Conservation (phyloP, 2,329 filamentous ascomycete genomes). For the Ilyonectria sp. region DNA sequence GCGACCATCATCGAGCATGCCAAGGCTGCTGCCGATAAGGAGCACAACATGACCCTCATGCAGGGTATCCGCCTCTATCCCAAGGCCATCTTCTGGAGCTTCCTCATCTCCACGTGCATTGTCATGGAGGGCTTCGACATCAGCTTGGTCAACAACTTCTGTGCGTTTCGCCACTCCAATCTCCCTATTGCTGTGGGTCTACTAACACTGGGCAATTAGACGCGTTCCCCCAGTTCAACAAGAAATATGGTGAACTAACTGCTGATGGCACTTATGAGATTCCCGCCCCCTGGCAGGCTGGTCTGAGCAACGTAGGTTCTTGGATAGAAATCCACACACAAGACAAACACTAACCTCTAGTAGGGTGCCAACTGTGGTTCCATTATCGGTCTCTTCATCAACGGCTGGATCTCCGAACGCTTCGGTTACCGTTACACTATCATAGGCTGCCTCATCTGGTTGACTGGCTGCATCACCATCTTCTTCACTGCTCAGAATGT, state of each 20-base stretch:
- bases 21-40: constrained; percentile 68
- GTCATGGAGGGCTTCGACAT: constrained; percentile 94
- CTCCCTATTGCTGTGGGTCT: background rate
- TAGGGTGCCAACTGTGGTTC: constrained; percentile 72
- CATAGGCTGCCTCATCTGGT: constrained; percentile 68
- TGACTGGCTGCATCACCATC: constrained; percentile 72
- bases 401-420: constrained; percentile 76
- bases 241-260: constrained; percentile 68
- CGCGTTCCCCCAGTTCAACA: constrained; percentile 70
- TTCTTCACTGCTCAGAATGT: constrained; percentile 77
- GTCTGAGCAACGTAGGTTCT: constrained; percentile 66
- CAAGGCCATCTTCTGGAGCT: constrained; percentile 86
- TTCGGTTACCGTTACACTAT: constrained; percentile 78
- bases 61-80: constrained; percentile 88
- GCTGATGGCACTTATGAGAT: constrained; percentile 66
- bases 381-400: constrained; percentile 77
- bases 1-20: constrained; percentile 53
- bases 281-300: constrained; percentile 74
- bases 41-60: constrained; percentile 79
- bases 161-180: constrained; percentile 51
- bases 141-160: constrained; percentile 86
- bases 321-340: constrained; percentile 6
- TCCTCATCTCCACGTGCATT: constrained; percentile 92
- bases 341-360: constrained; percentile 42
- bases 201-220: constrained; percentile 50